Evolutionary conservation across 306 rosid species (phyloP), one percentile per base, ranked within the genome.

Genomic region (Acacia crassicarpa): DNA sequence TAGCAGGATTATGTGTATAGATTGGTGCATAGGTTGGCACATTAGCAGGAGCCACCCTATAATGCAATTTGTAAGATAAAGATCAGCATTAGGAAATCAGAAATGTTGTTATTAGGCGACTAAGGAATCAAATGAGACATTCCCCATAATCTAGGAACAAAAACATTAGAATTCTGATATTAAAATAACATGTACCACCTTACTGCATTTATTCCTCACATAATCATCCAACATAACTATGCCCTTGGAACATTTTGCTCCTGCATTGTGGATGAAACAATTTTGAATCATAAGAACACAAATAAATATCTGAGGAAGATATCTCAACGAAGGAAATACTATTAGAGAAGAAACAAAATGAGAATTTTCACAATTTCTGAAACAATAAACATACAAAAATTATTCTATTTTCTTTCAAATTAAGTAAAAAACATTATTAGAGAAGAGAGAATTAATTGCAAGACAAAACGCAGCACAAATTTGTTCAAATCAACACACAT

Each of bases 191-290:
- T 25, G 73, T 58, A 59, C 77, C 73, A 93, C 98, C 99, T 89
- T 67, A 17, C 96, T 87, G 86, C 97, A 95, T 72, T 92, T 77
- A 81, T 76, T 89, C 89, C 91, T 86, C 78, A 91, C 85, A 83
- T 91, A 97, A 44, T 92, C 97, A 1, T 76, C 81, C 84, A 20
- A 85, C 98, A 84, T 80, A 93, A 82, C 78, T 92, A 93, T 61
- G 86, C 99, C 92, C 49, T 76, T 86, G 62, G 96, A 96, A 80
- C 87, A 89, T 76, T 85, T 89, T 83, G 92, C 87, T 80, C 97
- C 99, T 95, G 82, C 83, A 91, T 49, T 51, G 68, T 77, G 73
- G 45, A 68, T 75, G 71, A 73, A 59, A 77, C 53, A 65, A 43
- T 78, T 80, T 70, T 79, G 35, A 75, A 66, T 75, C 33, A 66